These are phyloP conservation scores for Dujonia santamariae DNA, from an alignment of 1,139 yeast genomes.

Conservation along the genomic window DNA sequence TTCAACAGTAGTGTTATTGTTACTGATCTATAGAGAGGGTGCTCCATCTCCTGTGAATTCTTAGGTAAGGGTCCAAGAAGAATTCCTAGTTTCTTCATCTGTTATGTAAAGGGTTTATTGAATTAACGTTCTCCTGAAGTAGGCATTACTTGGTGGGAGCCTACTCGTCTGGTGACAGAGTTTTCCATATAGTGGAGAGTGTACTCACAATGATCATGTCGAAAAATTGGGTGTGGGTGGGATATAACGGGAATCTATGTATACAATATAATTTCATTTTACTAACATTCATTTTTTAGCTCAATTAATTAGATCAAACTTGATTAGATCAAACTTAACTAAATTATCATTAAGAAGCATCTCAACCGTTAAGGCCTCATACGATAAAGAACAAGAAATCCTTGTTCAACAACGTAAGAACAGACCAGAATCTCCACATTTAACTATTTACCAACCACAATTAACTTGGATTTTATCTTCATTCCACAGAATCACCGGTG, in stretches of 20 bases:
- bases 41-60: no score
- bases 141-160: no score
- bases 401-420: constrained; percentile 78
- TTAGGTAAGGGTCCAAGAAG: no score
- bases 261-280: no score
- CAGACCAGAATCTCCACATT: constrained; percentile 92
- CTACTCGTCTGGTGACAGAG: no score
- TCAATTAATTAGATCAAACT: constrained; percentile 9
- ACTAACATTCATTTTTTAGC: constrained; percentile 3
- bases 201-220: no score
- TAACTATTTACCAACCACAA: constrained; percentile 87
- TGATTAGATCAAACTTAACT: constrained; percentile 1
- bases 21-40: no score
- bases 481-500: constrained; percentile 86
- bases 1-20: no score
- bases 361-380: constrained; percentile 59
- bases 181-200: no score
- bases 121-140: constrained; percentile 1
- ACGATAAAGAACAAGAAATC: constrained; percentile 63
- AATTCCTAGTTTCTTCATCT: no score
- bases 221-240: no score
- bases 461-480: constrained; percentile 78
- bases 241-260: no score
- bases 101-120: neutral
- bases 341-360: constrained; percentile 26